Percentiles rank a stretch among this genome's conserved stretches.
These are phyloP conservation scores for Sanghuangporus weigelae DNA, from an alignment of 1,284 basidiomycete genomes.

Conservation along the genomic window DNA sequence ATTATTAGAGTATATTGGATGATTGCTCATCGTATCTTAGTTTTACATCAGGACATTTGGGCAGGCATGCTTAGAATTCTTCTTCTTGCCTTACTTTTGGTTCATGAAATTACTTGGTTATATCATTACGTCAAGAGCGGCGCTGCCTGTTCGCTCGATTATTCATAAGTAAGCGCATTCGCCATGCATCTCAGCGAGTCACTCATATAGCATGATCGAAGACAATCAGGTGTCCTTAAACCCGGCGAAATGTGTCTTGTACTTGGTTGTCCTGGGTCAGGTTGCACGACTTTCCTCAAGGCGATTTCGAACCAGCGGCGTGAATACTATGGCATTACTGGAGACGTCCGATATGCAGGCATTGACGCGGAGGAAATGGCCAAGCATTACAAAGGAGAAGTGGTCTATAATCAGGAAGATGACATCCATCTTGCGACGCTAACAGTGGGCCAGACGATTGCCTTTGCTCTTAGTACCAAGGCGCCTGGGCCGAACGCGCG, in stretches of 20 bases:
- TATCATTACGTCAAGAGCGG: conserved; percentile 50
- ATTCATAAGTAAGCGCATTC: conserved; percentile 55
- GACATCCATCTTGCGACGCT: conserved; percentile 76
- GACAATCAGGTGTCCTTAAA: conserved; percentile 71
- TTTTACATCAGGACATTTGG: conserved; percentile 64
- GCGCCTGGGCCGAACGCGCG: conserved; percentile 71
- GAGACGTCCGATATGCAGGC: conserved; percentile 70
- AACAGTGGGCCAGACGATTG: conserved; percentile 68
- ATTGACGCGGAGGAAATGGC: conserved; percentile 62
- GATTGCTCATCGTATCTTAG: conserved; percentile 19
- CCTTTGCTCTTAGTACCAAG: conserved; percentile 63
- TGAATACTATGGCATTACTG: conserved; percentile 54
- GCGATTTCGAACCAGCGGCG: conserved; percentile 66
- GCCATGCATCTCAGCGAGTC: neutral
- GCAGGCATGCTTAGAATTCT: conserved; percentile 54
- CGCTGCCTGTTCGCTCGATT: conserved; percentile 47
- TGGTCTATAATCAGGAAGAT: conserved; percentile 80
- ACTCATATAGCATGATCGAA: conserved; percentile 34
- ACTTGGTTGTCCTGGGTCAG: conserved; percentile 76
- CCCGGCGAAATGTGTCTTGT: conserved; percentile 66
- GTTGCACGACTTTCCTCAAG: conserved; percentile 79
- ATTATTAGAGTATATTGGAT: neutral
- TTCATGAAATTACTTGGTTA: conserved; percentile 45
- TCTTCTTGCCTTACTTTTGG: conserved; percentile 50
- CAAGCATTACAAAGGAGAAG: conserved; percentile 74